These are phyloP conservation scores for Fusarium equiseti DNA, from an alignment of 2,329 filamentous ascomycete species.

Conservation along the genomic window DNA sequence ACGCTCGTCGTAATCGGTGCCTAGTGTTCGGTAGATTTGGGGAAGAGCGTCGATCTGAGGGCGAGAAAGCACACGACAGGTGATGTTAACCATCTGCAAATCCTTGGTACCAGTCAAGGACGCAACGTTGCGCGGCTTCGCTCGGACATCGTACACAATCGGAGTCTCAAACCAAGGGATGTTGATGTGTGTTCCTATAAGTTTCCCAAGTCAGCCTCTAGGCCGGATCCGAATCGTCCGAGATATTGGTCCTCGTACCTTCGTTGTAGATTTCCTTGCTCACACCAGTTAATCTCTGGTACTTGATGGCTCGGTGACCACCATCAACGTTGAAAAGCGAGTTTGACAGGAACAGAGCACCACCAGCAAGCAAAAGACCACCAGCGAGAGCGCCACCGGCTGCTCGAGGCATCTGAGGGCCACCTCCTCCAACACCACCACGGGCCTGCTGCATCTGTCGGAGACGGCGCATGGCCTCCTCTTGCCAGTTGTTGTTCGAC, in stretches of 20 bases:
- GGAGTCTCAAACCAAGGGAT: slow-evolving; percentile 98
- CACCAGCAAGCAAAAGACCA: slow-evolving; percentile 61
- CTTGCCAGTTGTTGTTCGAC: slow-evolving; percentile 58
- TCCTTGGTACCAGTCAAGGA: slow-evolving; percentile 99
- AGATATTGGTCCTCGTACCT: slow-evolving; percentile 66
- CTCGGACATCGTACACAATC: slow-evolving; percentile 96
- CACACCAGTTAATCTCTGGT: slow-evolving; percentile 91
- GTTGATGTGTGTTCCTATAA: slow-evolving; percentile 85
- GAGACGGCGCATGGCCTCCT: slow-evolving; percentile 65
- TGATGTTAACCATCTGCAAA: slow-evolving; percentile 99
- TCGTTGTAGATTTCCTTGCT: slow-evolving; percentile 96
- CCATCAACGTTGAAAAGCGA: slow-evolving; percentile 89
- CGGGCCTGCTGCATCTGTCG: slow-evolving; percentile 61
- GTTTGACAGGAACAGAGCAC: slow-evolving; percentile 66
- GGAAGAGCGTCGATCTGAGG: slow-evolving; percentile 89
- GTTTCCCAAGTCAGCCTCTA: slow-evolving; percentile 29
- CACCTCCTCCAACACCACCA: slow-evolving; percentile 58
- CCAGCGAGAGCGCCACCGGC: slow-evolving; percentile 57
- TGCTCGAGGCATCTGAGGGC: slow-evolving; percentile 57
- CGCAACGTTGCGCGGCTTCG: slow-evolving; percentile 95
- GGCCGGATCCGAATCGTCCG: slow-evolving; percentile 34
- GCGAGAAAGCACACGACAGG: slow-evolving; percentile 96
- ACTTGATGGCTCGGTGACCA: slow-evolving; percentile 99
- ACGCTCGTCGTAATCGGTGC: slow-evolving; percentile 95
- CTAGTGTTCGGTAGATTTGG: slow-evolving; percentile 96